phyloP scores from a whole-genome alignment of 371 early-diverging fungal genomes.

The Entomophthora muscae region DNA sequence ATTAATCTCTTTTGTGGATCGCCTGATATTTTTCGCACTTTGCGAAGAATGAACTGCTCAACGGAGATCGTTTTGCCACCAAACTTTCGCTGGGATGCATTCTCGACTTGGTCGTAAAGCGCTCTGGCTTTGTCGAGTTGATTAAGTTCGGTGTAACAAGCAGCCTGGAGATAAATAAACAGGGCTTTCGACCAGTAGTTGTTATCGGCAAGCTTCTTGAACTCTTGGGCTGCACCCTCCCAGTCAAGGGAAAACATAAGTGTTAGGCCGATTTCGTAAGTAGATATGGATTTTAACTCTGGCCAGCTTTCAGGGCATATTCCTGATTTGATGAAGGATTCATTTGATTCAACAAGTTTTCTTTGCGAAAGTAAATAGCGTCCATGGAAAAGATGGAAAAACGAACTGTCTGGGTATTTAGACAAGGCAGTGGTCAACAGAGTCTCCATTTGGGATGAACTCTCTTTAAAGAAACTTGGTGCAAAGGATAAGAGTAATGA shows the following conservation, averaged over 20 bases:
- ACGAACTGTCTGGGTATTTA: constrained; percentile 31
- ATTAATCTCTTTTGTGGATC: constrained; percentile 33
- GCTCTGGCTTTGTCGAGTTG: constrained; percentile 25
- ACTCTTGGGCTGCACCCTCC: constrained; percentile 22
- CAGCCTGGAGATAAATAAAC: constrained; percentile 35
- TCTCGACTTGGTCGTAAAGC: constrained; percentile 27
- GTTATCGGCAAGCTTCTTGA: constrained; percentile 25
- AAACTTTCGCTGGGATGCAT: constrained; percentile 24
- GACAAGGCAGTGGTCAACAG: constrained; percentile 19
- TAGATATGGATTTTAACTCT: constrained; percentile 30
- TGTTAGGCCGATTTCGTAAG: constrained; percentile 40
- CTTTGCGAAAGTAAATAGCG: constrained; percentile 29
- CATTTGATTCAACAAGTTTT: constrained; percentile 27
- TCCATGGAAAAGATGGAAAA: constrained; percentile 35
- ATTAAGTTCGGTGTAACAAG: constrained; percentile 29
- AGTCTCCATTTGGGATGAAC: neutral
- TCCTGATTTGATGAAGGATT: constrained; percentile 26
- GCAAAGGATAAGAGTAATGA: neutral
- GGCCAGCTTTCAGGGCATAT: constrained; percentile 30
- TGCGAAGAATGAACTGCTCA: constrained; percentile 30
- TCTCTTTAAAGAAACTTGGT: neutral
- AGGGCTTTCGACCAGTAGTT: constrained; percentile 41
- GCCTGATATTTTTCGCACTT: constrained; percentile 28
- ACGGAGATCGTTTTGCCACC: constrained; percentile 29
- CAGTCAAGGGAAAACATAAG: constrained; percentile 30